Evolutionary conservation across 345 rosid species (phyloP).

Genomic region (Adansonia digitata): DNA sequence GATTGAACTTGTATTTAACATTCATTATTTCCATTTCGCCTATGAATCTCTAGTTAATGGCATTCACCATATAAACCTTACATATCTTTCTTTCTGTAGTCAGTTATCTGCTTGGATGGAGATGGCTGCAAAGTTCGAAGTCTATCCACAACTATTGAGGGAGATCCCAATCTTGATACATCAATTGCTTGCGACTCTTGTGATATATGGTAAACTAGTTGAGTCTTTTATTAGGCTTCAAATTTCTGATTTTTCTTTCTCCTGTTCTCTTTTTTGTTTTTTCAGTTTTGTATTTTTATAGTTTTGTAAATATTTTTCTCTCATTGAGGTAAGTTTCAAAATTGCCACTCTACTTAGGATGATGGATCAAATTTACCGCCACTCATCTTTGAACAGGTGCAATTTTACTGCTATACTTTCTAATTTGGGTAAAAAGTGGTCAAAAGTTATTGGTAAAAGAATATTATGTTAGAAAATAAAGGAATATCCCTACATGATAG

Average conservation of each 20-base stretch:
- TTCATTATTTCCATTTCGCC: neutral
- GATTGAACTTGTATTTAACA: conserved; percentile 1
- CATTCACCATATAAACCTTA: conserved; percentile 26
- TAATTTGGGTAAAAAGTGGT: neutral
- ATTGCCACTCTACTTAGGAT: neutral
- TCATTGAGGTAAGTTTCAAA: neutral
- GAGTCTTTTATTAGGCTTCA: conserved; percentile 6
- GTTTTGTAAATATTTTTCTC: neutral
- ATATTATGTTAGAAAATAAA: neutral
- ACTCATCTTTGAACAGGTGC: neutral
- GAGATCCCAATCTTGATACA: conserved; percentile 70
- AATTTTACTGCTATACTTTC: neutral
- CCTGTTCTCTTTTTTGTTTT: neutral
- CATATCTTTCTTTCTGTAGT: conserved; percentile 53
- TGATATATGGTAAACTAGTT: conserved; percentile 76
- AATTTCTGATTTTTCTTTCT: neutral
- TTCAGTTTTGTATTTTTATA: neutral
- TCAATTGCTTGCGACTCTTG: conserved; percentile 99
- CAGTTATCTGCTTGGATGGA: conserved; percentile 98
- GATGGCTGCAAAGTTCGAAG: conserved; percentile 81
- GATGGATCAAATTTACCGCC: neutral
- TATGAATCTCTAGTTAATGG: neutral
- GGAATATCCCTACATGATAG: neutral
- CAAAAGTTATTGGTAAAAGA: neutral
- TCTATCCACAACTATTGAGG: conserved; percentile 44